phyloP scores from a whole-genome alignment of 495 filamentous ascomycete genomes.

The Neurospora sp. region DNA sequence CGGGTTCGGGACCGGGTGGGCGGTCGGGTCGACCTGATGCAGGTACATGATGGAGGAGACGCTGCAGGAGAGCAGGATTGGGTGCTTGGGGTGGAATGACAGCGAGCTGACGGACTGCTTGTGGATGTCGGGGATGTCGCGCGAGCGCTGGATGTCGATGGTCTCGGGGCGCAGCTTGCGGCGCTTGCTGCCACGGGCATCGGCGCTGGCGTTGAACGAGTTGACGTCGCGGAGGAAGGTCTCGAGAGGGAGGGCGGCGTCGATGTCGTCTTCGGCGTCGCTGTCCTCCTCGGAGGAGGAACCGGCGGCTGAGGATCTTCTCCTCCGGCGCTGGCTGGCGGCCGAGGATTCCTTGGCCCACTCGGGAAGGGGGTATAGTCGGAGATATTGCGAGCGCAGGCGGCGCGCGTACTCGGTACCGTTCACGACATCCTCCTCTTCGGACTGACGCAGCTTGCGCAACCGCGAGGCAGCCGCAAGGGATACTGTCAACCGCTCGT shows the following conservation, averaged over 20 bases:
- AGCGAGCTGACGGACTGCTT: slow-evolving; percentile 75
- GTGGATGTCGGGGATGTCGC: slow-evolving; percentile 40
- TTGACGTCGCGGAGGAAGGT: slow-evolving; percentile 62
- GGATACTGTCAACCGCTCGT: slow-evolving; percentile 77
- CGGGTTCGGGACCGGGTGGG: slow-evolving; percentile 67
- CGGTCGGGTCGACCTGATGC: slow-evolving; percentile 72
- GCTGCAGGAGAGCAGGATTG: slow-evolving; percentile 81
- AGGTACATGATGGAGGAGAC: slow-evolving; percentile 75
- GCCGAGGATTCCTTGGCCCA: slow-evolving; percentile 53
- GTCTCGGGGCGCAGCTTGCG: slow-evolving; percentile 72
- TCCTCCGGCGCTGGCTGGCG: slow-evolving; percentile 45
- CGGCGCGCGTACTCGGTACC: slow-evolving; percentile 77
- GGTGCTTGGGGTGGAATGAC: slow-evolving; percentile 77
- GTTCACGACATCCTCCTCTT: slow-evolving; percentile 74
- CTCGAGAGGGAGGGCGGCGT: slow-evolving; percentile 65
- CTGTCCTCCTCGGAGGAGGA: slow-evolving; percentile 51
- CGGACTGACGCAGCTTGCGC: slow-evolving; percentile 69
- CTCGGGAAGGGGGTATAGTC: slow-evolving; percentile 66
- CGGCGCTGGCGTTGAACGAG: slow-evolving; percentile 33
- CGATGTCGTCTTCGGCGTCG: slow-evolving; percentile 47
- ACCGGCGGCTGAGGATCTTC: slow-evolving; percentile 37
- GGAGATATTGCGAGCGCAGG: slow-evolving; percentile 70
- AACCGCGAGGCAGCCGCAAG: slow-evolving; percentile 61
- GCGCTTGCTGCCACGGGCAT: slow-evolving; percentile 34
- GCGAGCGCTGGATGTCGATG: slow-evolving; percentile 64